Conservation (phyloP, 1,284 basidiomycete species). For the Ganoderma resinaceum region DNA sequence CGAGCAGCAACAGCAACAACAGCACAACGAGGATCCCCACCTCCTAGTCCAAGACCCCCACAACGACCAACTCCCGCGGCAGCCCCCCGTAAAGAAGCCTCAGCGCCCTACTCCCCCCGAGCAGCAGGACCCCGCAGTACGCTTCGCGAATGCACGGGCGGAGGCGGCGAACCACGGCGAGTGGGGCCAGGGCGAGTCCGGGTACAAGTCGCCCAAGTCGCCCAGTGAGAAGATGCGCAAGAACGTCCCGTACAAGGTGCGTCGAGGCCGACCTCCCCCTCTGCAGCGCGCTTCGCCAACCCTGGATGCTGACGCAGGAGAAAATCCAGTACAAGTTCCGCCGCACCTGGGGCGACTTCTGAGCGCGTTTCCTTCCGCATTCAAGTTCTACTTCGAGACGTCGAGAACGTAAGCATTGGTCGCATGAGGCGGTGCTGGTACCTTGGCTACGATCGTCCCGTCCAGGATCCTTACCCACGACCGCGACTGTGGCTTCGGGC, state of each 20-base stretch:
- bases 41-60: conserved; percentile 35
- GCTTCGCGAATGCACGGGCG: conserved; percentile 62
- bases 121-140: conserved; percentile 68
- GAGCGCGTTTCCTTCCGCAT: conserved; percentile 2
- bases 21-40: conserved; percentile 32
- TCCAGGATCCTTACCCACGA: not conserved
- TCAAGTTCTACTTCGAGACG: not conserved
- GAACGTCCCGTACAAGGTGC: not conserved
- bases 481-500: not conserved
- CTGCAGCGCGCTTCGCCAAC: conserved; percentile 22
- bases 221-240: conserved; percentile 75
- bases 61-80: conserved; percentile 30
- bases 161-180: conserved; percentile 63
- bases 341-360: conserved; percentile 87
- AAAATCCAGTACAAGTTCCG: conserved; percentile 88
- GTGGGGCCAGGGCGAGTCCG: conserved; percentile 78
- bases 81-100: conserved; percentile 53
- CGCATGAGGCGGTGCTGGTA: not conserved
- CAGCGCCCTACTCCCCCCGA: conserved; percentile 65
- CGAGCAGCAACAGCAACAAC: conserved; percentile 28
- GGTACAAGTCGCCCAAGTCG: conserved; percentile 76
- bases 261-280: not conserved
- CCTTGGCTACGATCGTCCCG: not conserved
- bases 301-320: conserved; percentile 56
- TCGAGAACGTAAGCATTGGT: not conserved